Evolutionary conservation across 208 protist species (phyloP), one percentile per base, ranked within the genome.

Genomic region (Acanthamoeba sp.): DNA sequence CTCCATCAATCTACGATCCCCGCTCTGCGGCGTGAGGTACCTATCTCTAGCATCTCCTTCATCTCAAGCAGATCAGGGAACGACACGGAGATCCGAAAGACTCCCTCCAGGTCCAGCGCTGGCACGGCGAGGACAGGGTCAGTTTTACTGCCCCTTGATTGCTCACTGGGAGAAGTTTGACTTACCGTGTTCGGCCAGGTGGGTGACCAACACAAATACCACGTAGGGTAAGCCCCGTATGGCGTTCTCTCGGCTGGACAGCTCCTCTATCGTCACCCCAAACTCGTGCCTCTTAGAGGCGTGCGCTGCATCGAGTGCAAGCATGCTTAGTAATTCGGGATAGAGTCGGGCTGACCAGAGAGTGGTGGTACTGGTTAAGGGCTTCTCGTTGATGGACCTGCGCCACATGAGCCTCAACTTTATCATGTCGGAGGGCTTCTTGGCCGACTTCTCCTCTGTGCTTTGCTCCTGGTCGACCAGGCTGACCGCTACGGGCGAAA

Each of bases 81-180:
- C 32, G 87, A 34, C 34, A 93, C 87, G 10, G 87, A 93, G 20
- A 93, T 93, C 18, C 87, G 34, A 24, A 93, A 93, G 12, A 93
- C 29, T 71, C 87, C 87, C 87, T 93, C 87, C 55, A 93, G 50
- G 24, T 93, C 87, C 87, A 93, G 34, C 29, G 87, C 87, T 92
- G 24, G 14, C 4, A 27, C 18, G 32, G 87, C 5, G n/a, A 27
- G 20, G 62, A 6, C 62, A 7, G 62, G 12, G 32, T 76, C 6
- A 71, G 29, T n/a, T n/a, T n/a, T n/a, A n/a, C n/a, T n/a, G n/a
- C n/a, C n/a, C n/a, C n/a, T n/a, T n/a, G 27, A 32, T 73, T 91
- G 38, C 7, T 52, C 24, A 3, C 6, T 6, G 27, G 73, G 42
- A 38, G 29, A 71, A 45, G 45, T 52, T 7, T 6, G 2, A n/a